phyloP scores from a whole-genome alignment of 2,329 filamentous ascomycete genomes.

The Bipolaris sorokiniana region DNA sequence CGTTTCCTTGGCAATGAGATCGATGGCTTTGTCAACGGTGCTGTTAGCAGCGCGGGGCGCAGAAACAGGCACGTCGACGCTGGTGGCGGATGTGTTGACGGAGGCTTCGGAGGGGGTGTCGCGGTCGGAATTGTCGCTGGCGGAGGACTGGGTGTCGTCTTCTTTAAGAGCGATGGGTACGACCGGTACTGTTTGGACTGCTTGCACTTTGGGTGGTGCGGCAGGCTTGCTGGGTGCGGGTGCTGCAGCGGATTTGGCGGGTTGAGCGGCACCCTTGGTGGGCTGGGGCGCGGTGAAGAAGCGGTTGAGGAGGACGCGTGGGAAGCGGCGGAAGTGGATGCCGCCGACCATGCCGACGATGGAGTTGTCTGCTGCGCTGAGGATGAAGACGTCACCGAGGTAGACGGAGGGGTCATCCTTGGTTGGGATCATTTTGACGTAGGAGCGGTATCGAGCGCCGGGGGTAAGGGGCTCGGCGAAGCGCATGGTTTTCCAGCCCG shows the following conservation, averaged over 20 bases:
- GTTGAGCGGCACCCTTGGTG: background rate
- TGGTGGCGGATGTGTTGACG: conserved; percentile 4
- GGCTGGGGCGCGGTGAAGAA: conserved; percentile 31
- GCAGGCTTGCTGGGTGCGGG: background rate
- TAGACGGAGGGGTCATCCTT: conserved; percentile 40
- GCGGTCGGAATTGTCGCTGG: background rate
- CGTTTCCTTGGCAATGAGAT: conserved; percentile 30
- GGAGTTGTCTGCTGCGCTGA: conserved; percentile 34
- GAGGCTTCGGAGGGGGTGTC: conserved; percentile 2
- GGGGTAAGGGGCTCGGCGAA: conserved; percentile 24
- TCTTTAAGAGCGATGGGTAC: background rate
- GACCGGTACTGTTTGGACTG: no score
- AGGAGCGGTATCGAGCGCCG: conserved; percentile 22
- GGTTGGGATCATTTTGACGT: conserved; percentile 34
- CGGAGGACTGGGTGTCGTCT: background rate
- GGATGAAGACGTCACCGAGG: conserved; percentile 50
- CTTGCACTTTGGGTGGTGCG: background rate
- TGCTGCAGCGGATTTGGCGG: background rate
- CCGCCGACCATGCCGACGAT: conserved; percentile 45
- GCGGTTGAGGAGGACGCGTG: conserved; percentile 26
- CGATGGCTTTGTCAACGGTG: conserved; percentile 17
- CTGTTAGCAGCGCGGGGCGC: background rate
- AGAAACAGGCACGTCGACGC: background rate
- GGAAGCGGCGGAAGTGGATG: conserved; percentile 33
- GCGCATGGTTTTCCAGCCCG: conserved; percentile 31